Percentiles rank a stretch among this genome's conserved stretches.
Evolutionary conservation across 2,329 filamentous ascomycete species (phyloP).

Genomic region (Coniochaeta sp.): DNA sequence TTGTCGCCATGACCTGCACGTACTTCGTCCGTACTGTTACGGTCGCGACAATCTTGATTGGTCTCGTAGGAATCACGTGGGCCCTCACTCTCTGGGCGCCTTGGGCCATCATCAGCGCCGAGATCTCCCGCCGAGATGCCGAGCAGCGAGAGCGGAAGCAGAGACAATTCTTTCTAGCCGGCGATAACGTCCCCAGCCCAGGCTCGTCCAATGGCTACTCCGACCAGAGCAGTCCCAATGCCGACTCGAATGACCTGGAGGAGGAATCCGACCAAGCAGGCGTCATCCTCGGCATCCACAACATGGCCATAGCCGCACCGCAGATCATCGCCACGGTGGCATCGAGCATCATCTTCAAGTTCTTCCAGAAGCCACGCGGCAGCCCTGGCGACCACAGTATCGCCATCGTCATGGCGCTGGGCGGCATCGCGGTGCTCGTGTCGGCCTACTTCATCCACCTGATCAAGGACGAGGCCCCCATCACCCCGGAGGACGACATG

Average conservation of each 20-base stretch:
- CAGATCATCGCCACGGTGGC: slow-evolving; percentile 86
- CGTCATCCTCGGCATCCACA: slow-evolving; percentile 90
- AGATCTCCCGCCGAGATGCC: slow-evolving; percentile 78
- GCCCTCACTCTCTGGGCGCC: slow-evolving; percentile 90
- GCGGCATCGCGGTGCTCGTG: slow-evolving; percentile 69
- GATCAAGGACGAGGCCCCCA: slow-evolving; percentile 53
- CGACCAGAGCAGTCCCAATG: slow-evolving; percentile 17
- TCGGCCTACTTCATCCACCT: slow-evolving; percentile 67
- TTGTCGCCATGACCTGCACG: slow-evolving; percentile 73
- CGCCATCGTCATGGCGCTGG: slow-evolving; percentile 77
- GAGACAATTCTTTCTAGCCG: slow-evolving; percentile 11
- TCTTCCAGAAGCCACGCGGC: slow-evolving; percentile 81
- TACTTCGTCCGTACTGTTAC: slow-evolving; percentile 67
- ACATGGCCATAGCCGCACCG: slow-evolving; percentile 85
- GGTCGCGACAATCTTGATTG: slow-evolving; percentile 70
- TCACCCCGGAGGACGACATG: slow-evolving; percentile 27
- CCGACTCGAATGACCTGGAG: slow-evolving; percentile 26
- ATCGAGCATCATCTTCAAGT: slow-evolving; percentile 76
- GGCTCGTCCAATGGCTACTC: slow-evolving; percentile 18
- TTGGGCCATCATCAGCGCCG: slow-evolving; percentile 88
- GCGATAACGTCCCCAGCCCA: slow-evolving; percentile 6
- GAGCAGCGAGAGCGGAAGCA: slow-evolving; percentile 31
- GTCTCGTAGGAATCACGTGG: slow-evolving; percentile 83
- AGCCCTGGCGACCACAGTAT: slow-evolving; percentile 81
- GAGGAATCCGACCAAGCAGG: slow-evolving; percentile 70